Evolutionary conservation across 2,329 filamentous ascomycete genomes (phyloP), one percentile per base, ranked within the genome.

Genomic region (Ophioceras dolichostomum): DNA sequence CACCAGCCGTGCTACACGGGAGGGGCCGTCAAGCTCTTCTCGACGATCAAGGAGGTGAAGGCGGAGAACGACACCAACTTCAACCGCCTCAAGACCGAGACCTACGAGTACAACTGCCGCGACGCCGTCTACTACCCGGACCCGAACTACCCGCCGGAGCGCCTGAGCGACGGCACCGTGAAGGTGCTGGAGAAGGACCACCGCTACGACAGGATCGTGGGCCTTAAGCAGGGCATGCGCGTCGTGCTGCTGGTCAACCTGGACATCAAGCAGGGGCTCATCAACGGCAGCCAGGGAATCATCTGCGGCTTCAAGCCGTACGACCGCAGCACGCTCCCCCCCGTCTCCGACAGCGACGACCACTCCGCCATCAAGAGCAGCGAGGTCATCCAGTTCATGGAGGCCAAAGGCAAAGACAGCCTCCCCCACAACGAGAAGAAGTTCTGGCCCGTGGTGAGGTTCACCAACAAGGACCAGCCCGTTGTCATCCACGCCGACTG

Each of bases 241-340:
- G 68, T 75, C 5, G 61, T 74, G 5, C 56, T 76, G 2, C 61
- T 71, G 3, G 54, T 57, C 13, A 75, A 75, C 39, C 49, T 74
- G 6, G 60, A 62, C 40, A 48, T 67, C 4, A 22, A 38, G 0
- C 28, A 32, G 2, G 59, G 60, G 2, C 56, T 70, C 3, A 64
- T 63, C 45, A 68, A 70, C 43, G 66, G 66, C 17, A 62, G 58
- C 41, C 65, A 65, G 46, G 65, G 66, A 3, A 50, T 61, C 28
- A 55, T 69, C 34, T 54, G 56, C 39, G 62, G 59, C 2, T 69
- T 70, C 39, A 58, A 67, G 41, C 36, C 45, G 1, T 47, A 50
- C 41, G 49, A 58, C 33, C 41, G 39, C 1, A 37, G 28, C 2
- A 53, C 47, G 31, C 39, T 60, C 14, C 57, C 56, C 1, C 43